Percentiles rank a stretch among this genome's conserved stretches.
phyloP scores from a whole-genome alignment of 1,284 basidiomycete genomes.

The Heterobasidion parviporum region DNA sequence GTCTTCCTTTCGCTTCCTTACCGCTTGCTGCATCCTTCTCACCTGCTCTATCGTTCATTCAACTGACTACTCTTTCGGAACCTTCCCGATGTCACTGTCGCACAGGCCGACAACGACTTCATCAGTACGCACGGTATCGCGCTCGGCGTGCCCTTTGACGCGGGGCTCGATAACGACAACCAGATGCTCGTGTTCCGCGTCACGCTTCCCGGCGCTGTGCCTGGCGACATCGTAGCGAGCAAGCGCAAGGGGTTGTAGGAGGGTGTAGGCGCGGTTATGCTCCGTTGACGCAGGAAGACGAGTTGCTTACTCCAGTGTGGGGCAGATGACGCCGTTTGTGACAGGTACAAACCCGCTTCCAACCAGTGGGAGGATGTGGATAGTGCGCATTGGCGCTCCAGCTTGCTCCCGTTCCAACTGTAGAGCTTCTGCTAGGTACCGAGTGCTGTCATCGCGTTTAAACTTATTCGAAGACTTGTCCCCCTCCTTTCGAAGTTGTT shows the following conservation, averaged over 20 bases:
- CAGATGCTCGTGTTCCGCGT: conserved; percentile 63
- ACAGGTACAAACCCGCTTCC: too few relatives aligned
- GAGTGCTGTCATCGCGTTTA: too few relatives aligned
- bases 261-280: too few relatives aligned
- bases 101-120: conserved; percentile 59
- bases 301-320: too few relatives aligned
- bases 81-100: neutral
- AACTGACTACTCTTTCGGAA: neutral
- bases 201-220: conserved; percentile 36
- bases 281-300: too few relatives aligned
- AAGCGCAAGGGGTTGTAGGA: neutral
- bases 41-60: neutral
- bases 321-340: too few relatives aligned
- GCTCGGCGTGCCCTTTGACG: conserved; percentile 44
- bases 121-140: conserved; percentile 50
- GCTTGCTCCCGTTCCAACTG: too few relatives aligned
- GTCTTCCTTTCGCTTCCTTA: neutral
- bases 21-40: neutral
- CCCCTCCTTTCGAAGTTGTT: too few relatives aligned
- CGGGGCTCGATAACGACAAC: conserved; percentile 49
- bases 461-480: too few relatives aligned
- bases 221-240: neutral
- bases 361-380: too few relatives aligned
- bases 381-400: too few relatives aligned
- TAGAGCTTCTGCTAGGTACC: too few relatives aligned